Evolutionary conservation across 441 rosid genomes (phyloP).

Genomic region (Aquilaria agallochum): DNA sequence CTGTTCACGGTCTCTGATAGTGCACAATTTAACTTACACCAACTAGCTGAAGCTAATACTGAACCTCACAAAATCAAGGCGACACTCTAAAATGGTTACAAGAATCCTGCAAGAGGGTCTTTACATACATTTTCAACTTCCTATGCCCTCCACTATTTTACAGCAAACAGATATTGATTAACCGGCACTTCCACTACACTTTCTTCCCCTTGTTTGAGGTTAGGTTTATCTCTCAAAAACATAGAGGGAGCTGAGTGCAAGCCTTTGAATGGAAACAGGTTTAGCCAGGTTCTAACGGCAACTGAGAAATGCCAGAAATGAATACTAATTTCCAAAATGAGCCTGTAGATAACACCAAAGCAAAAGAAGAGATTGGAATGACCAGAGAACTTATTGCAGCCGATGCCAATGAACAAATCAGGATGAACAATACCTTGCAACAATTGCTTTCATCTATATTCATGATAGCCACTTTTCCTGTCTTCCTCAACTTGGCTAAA

Average conservation of each 20-base stretch:
- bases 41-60: constrained; percentile 71
- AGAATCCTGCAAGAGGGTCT: constrained; percentile 74
- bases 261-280: constrained; percentile 34
- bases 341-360: too few species aligned
- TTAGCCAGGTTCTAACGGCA: too few species aligned
- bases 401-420: too few species aligned
- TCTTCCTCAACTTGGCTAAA: constrained; percentile 2
- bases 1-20: too few species aligned
- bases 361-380: too few species aligned
- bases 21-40: constrained; percentile 53
- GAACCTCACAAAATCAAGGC: constrained; percentile 84
- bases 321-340: too few species aligned
- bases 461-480: too few species aligned
- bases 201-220: constrained; percentile 2
- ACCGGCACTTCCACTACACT: neutral
- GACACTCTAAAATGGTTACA: constrained; percentile 84
- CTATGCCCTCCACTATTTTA: neutral
- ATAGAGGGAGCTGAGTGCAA: constrained; percentile 86
- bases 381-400: too few species aligned
- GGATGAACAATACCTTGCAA: too few species aligned
- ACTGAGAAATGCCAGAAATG: too few species aligned
- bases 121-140: constrained; percentile 1
- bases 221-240: constrained; percentile 45
- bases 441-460: too few species aligned
- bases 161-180: neutral